Evolutionary conservation across 371 early-diverging fungal species (phyloP), one percentile per base, ranked within the genome.

Genomic region (Mortierella sp.): DNA sequence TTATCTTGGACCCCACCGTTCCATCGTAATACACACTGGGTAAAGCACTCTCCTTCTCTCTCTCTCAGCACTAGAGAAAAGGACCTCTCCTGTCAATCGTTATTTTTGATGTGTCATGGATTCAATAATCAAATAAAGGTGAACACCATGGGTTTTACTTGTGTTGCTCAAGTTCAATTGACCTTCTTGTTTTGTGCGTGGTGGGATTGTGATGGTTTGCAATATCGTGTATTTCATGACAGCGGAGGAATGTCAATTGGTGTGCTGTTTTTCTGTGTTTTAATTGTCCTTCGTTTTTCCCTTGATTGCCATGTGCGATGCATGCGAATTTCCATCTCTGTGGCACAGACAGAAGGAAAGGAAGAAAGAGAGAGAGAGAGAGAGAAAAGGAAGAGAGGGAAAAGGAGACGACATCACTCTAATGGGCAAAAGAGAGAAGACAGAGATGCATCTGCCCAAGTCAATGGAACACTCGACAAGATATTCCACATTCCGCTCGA

Each of bases 401-500:
- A 34, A 61, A 14, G 14, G 4, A 22, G 19, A 37, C n/a, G n/a
- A n/a, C n/a, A n/a, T n/a, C n/a, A n/a, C n/a, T n/a, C n/a, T n/a
- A n/a, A n/a, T n/a, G n/a, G n/a, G n/a, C n/a, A n/a, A 31, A 52
- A 52, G 52, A 52, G n/a, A 50, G 22, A 24, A 55, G 11, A 29
- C 14, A 31, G 13, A 37, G 61, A 34, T 61, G 61, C 58, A 61
- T 37, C 37, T 61, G 9, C 37, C 58, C 37, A 34, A 10, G 37
- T 22, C 61, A 61, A 61, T 61, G 61, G 61, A 34, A 61, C 37
- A 61, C 22, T 61, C 22, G 61, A 11, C 61, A 61, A 31, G 29
- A 44, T 10, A 80, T 80, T 80, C 80, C 80, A 80, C 73, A 80
- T 80, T 76, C 80, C 76, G 72, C 73, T 80, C 70, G 73, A 70